These are phyloP conservation scores for Beauveria rudraprayagi DNA, from an alignment of 2,329 filamentous ascomycete genomes.

Conservation along the genomic window DNA sequence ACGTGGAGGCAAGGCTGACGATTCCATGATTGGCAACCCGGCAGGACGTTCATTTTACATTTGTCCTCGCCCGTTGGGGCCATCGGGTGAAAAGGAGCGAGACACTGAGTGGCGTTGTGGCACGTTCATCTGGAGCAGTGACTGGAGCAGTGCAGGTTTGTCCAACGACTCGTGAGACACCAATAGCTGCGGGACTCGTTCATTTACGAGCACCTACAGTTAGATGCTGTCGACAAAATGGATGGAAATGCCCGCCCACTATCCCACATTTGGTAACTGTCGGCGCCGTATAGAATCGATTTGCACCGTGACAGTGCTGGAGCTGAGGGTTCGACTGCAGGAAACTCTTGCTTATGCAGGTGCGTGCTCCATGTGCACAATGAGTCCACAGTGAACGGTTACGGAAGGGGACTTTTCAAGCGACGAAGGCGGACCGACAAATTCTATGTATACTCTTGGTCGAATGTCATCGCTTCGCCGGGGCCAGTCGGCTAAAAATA, in stretches of 20 bases:
- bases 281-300: background rate
- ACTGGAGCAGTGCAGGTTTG: slow-evolving; percentile 36
- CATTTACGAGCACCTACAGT: background rate
- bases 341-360: background rate
- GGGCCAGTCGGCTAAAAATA: background rate
- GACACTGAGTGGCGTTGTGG: slow-evolving; percentile 80
- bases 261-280: background rate
- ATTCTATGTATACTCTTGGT: too few relatives aligned
- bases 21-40: background rate
- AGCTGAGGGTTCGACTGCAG: background rate
- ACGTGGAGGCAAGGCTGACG: background rate
- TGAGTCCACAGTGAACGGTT: background rate
- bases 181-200: too few relatives aligned
- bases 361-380: background rate
- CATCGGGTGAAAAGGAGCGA: slow-evolving; percentile 75
- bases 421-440: too few relatives aligned
- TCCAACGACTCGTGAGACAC: background rate
- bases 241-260: background rate
- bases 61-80: slow-evolving; percentile 66
- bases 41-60: slow-evolving; percentile 55
- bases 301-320: background rate
- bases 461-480: background rate
- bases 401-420: too few relatives aligned
- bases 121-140: slow-evolving; percentile 69
- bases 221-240: background rate